Conservation (phyloP, 306 rosid genomes). For the Acacia confusa region DNA sequence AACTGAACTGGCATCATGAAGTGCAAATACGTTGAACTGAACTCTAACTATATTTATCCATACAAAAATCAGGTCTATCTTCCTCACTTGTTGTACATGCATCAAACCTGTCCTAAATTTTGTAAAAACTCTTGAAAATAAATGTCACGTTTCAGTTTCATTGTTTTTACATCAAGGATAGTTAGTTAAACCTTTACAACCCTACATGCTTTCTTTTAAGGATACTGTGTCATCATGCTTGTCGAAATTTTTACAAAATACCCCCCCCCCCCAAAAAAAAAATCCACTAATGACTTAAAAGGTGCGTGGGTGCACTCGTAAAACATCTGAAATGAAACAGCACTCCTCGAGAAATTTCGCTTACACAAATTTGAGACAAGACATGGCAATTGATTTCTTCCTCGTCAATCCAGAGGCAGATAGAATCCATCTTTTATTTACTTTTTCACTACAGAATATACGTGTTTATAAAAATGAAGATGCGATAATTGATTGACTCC, state of each 20-base stretch:
- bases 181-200: not conserved
- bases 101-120: not conserved
- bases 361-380: not conserved
- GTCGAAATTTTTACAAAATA: not conserved
- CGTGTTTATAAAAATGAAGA: not conserved
- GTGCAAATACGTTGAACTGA: slow-evolving; percentile 77
- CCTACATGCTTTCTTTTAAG: not conserved
- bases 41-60: slow-evolving; percentile 73
- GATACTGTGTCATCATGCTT: no score
- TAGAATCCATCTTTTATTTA: not conserved
- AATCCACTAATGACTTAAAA: no score
- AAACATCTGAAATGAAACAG: not conserved
- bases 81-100: not conserved
- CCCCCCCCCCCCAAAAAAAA: no score
- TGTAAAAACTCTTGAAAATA: not conserved
- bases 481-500: slow-evolving; percentile 6
- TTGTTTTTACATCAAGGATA: not conserved
- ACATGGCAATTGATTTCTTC: not conserved
- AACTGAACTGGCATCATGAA: no score
- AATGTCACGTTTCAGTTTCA: not conserved
- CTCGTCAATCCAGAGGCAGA: not conserved
- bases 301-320: not conserved
- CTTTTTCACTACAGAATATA: not conserved
- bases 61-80: slow-evolving; percentile 88
- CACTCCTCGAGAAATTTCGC: not conserved